A percentile compares a stretch with the other conserved stretches of the same genome.
phyloP scores from a whole-genome alignment of 352 stramenopile species.

The Peronospora destructor region DNA sequence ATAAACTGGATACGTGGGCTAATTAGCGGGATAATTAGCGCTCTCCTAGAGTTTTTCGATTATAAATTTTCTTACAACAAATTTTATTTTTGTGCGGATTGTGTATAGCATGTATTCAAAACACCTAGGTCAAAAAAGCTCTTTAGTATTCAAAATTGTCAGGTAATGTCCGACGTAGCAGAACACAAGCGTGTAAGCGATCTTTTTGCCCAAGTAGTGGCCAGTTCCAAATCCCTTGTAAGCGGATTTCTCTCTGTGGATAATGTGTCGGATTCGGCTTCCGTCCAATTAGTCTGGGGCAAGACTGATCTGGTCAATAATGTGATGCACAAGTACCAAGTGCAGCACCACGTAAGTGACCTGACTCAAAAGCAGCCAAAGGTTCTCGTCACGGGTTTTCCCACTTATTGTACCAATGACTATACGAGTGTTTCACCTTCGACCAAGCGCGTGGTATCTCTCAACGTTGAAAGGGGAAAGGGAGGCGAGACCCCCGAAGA shows the following conservation, averaged over 20 bases:
- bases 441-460: slow-evolving; percentile 39
- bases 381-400: slow-evolving; percentile 34
- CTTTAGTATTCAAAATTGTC: neutral
- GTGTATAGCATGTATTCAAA: too few relatives aligned
- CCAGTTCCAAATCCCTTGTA: slow-evolving; percentile 44
- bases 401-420: slow-evolving; percentile 32
- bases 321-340: slow-evolving; percentile 45
- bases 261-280: slow-evolving; percentile 13
- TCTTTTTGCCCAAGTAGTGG: slow-evolving; percentile 43
- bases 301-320: slow-evolving; percentile 57
- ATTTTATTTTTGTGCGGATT: too few relatives aligned
- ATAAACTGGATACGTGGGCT: too few relatives aligned
- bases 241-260: slow-evolving; percentile 35
- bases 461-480: slow-evolving; percentile 51
- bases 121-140: too few relatives aligned
- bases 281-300: slow-evolving; percentile 52
- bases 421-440: slow-evolving; percentile 55
- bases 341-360: slow-evolving; percentile 39
- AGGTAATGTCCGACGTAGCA: slow-evolving; percentile 3
- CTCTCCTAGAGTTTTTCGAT: too few relatives aligned
- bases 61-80: too few relatives aligned
- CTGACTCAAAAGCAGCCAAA: slow-evolving; percentile 15
- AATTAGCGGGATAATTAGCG: too few relatives aligned
- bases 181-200: slow-evolving; percentile 33
- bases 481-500: slow-evolving; percentile 28